Percentiles rank a stretch among this genome's conserved stretches.
Conservation (phyloP, 1,284 basidiomycete species). For the Inonotus obliquus region DNA sequence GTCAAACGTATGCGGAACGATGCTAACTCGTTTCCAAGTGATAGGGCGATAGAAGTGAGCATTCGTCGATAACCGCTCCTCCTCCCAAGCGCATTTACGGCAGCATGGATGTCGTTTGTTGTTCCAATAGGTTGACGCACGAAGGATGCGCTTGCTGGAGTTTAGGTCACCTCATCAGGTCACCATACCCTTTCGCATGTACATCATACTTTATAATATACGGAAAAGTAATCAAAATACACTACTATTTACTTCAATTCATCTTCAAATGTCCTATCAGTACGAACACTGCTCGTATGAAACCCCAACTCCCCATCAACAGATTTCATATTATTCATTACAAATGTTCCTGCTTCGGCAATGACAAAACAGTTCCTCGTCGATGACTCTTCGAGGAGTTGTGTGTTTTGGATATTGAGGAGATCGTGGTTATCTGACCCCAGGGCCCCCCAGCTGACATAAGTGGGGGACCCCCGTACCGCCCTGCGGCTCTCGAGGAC, state of each 20-base stretch:
- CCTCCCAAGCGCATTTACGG: too few species aligned
- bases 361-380: neutral
- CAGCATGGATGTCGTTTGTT: too few species aligned
- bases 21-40: neutral
- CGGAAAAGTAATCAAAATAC: neutral
- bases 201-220: neutral
- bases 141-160: too few species aligned
- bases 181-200: neutral
- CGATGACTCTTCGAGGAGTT: neutral
- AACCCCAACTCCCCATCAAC: neutral
- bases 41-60: neutral
- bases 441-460: too few species aligned
- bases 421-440: too few species aligned
- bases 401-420: constrained; percentile 15
- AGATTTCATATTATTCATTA: neutral
- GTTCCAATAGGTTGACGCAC: too few species aligned
- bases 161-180: too few species aligned
- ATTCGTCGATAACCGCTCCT: too few species aligned
- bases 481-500: too few species aligned
- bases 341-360: neutral
- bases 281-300: neutral
- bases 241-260: neutral
- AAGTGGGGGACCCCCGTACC: too few species aligned
- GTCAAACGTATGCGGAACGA: neutral
- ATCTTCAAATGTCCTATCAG: neutral